These are phyloP conservation scores for Hyphopichia wangnamkhiaoensis DNA, from an alignment of 1,139 yeast genomes.

Conservation along the genomic window DNA sequence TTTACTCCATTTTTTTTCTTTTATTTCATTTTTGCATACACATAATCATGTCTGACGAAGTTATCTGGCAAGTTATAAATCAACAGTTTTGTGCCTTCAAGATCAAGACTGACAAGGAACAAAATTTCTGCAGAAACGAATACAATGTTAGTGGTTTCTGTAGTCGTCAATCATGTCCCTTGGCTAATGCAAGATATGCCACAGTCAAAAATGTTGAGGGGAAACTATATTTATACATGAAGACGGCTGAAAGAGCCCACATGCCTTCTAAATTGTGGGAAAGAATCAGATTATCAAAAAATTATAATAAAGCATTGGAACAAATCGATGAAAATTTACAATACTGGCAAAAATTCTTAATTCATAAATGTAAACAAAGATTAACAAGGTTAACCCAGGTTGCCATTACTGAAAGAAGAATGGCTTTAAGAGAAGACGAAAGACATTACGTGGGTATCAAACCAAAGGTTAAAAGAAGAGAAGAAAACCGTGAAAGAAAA, in stretches of 20 bases:
- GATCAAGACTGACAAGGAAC: constrained; percentile 75
- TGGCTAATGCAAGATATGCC: constrained; percentile 95
- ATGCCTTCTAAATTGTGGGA: constrained; percentile 95
- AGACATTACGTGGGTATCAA: constrained; percentile 90
- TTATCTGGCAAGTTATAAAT: constrained; percentile 89
- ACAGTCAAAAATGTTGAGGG: constrained; percentile 92
- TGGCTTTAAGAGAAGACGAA: constrained; percentile 88
- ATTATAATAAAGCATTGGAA: constrained; percentile 80
- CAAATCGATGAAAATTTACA: constrained; percentile 85
- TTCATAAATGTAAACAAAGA: constrained; percentile 94
- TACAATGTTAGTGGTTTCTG: constrained; percentile 91
- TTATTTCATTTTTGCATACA: not conserved
- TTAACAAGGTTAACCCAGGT: constrained; percentile 93
- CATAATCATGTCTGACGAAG: constrained; percentile 50
- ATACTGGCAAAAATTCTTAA: constrained; percentile 90
- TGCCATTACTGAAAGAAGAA: constrained; percentile 91
- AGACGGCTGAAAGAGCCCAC: constrained; percentile 96
- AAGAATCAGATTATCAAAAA: constrained; percentile 82
- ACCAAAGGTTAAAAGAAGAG: constrained; percentile 93
- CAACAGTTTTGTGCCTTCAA: constrained; percentile 89
- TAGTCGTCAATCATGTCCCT: constrained; percentile 89
- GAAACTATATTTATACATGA: constrained; percentile 85
- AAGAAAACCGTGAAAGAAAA: constrained; percentile 90
- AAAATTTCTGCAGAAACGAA: constrained; percentile 84
- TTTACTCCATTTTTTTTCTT: not conserved